Evolutionary conservation across 495 filamentous ascomycete species (phyloP), one percentile per base, ranked within the genome.

Genomic region (Aspergillus bertholletiae): DNA sequence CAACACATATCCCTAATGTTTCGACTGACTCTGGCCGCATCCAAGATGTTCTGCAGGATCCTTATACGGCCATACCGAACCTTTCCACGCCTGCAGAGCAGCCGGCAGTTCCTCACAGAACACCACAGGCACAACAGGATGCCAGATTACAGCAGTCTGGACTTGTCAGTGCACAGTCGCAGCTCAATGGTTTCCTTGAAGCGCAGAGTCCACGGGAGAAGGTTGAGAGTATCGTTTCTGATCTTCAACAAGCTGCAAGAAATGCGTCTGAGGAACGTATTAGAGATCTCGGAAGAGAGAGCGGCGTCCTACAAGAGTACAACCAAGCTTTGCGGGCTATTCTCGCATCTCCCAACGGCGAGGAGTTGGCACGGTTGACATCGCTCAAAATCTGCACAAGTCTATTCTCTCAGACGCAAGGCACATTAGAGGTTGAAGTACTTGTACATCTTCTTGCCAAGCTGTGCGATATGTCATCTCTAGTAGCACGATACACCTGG

Each of bases 81-180:
- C 74, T 96, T 18, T 82, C 88, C 15, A 93, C 90, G 1, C 88
- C 91, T 3, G 85, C 88, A 15, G 90, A 95, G 60, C 85, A 85
- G 6, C 89, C 91, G 24, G 84, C 88, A 23, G 74, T 96, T 49
- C 77, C 83, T 41, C 86, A 88, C 46, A 84, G 89, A 56, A 87
- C 87, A 53, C 74, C 85, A 24, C 81, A 81, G 57, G 74, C 80
- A 13, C 87, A 89, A 59, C 76, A 81, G 40, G 83, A 82, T 43
- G 71, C 73, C 43, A 81, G 79, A 39, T 65, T 78, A 7, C 72
- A 74, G 58, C 79, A 62, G 61, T 62, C 64, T 55, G 60, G 75
- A 51, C 64, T 74, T 47, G 54, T 64, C 61, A 26, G 80, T 78
- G 8, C 74, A 71, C 72, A 82, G 59, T 70, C 77, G 17, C 85